phyloP scores from a whole-genome alignment of 345 rosid genomes.

The Brassica nigra region DNA sequence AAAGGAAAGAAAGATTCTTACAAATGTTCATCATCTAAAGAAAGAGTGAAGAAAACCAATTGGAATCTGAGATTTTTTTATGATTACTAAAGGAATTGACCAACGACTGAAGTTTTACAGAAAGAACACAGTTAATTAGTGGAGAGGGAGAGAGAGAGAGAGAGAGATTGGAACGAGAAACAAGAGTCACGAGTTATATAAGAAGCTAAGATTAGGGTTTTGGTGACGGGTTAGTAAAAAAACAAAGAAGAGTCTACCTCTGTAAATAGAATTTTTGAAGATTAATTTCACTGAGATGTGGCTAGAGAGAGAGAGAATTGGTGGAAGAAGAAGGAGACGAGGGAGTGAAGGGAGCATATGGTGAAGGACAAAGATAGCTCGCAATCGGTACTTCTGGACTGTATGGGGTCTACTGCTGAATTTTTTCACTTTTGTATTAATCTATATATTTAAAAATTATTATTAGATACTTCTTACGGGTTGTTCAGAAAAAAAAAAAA shows the following conservation, averaged over 20 bases:
- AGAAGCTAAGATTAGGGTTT: slow-evolving; percentile 32
- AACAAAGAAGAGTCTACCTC: neutral
- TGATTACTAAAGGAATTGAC: slow-evolving; percentile 7
- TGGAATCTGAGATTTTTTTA: slow-evolving; percentile 9
- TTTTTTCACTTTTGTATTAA: slow-evolving; percentile 23
- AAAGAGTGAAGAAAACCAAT: slow-evolving; percentile 13
- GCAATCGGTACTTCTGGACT: slow-evolving; percentile 41
- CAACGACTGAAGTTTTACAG: slow-evolving; percentile 36
- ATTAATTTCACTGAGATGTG: slow-evolving; percentile 4
- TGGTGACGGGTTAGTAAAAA: slow-evolving; percentile 7
- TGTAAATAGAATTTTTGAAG: slow-evolving; percentile 16
- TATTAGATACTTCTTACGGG: no score
- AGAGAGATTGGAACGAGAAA: slow-evolving; percentile 35
- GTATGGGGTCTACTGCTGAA: slow-evolving; percentile 39
- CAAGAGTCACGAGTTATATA: slow-evolving; percentile 43
- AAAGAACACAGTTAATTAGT: slow-evolving; percentile 23
- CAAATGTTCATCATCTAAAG: slow-evolving; percentile 24
- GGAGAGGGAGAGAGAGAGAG: neutral
- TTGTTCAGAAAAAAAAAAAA: no score
- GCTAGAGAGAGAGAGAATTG: neutral
- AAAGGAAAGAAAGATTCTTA: slow-evolving; percentile 30
- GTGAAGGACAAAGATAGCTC: slow-evolving; percentile 45
- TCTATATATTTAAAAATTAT: no score
- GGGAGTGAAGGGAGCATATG: slow-evolving; percentile 47
- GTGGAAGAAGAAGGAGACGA: slow-evolving; percentile 30